These are phyloP conservation scores for Liquidambar formosana DNA, from an alignment of 164 flowering plant species.

Conservation along the genomic window DNA sequence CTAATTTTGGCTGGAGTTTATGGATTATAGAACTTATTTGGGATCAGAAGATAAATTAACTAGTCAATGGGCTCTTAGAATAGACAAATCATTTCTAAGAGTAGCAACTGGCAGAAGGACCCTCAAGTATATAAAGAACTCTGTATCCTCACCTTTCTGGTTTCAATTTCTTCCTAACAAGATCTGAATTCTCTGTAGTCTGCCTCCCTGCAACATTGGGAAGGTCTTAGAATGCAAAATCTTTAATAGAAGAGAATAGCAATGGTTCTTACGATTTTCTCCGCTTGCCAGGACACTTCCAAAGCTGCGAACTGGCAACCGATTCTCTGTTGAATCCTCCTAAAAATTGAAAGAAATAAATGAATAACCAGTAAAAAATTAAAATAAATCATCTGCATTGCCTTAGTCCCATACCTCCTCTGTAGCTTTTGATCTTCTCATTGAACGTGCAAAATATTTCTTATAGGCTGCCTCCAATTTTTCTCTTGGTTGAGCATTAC, in stretches of 20 bases:
- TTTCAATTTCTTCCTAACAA: slow-evolving; percentile 49
- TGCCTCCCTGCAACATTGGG: slow-evolving; percentile 49
- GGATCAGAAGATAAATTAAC: no score
- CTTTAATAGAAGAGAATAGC: background rate
- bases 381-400: background rate
- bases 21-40: no score
- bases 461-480: slow-evolving; percentile 68
- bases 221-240: slow-evolving; percentile 5
- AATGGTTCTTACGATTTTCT: slow-evolving; percentile 48
- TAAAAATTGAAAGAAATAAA: slow-evolving; percentile 15
- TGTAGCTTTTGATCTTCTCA: slow-evolving; percentile 42
- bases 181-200: slow-evolving; percentile 29
- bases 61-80: no score
- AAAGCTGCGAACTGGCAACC: slow-evolving; percentile 64
- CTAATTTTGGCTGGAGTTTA: no score
- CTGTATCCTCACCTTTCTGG: slow-evolving; percentile 57
- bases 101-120: no score
- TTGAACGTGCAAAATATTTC: slow-evolving; percentile 68
- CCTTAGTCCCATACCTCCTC: slow-evolving; percentile 57
- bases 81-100: no score
- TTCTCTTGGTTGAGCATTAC: slow-evolving; percentile 77
- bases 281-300: slow-evolving; percentile 67
- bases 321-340: slow-evolving; percentile 54
- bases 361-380: background rate
- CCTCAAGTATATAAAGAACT: no score